Percentiles rank a stretch among this genome's conserved stretches.
phyloP scores from a whole-genome alignment of 108 stramenopile species.

The Skeletonema potamos region DNA sequence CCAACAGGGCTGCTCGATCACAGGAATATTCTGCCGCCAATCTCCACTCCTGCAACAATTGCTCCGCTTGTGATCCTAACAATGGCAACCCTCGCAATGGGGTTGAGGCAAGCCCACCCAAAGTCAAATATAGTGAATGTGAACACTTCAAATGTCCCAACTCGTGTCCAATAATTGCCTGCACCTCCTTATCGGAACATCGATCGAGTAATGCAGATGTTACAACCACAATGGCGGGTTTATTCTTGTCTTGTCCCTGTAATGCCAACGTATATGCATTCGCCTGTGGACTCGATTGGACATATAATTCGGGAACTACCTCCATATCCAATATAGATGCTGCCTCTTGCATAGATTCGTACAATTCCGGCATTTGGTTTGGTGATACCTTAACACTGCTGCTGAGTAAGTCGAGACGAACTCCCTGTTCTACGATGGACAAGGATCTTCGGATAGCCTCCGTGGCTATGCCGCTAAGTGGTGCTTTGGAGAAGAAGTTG shows the following conservation, averaged over 20 bases:
- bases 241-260: constrained; percentile 17
- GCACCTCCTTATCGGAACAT: constrained; percentile 56
- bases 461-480: constrained; percentile 33
- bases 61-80: constrained; percentile 32
- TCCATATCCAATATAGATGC: constrained; percentile 37
- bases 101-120: constrained; percentile 53
- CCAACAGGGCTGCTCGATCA: constrained; percentile 72
- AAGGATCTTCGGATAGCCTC: constrained; percentile 28
- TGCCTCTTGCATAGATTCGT: constrained; percentile 41
- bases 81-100: constrained; percentile 44
- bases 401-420: constrained; percentile 52
- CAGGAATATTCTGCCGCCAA: constrained; percentile 80
- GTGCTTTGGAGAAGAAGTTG: constrained; percentile 28
- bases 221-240: constrained; percentile 53
- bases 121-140: constrained; percentile 72
- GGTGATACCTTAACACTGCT: constrained; percentile 51
- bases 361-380: constrained; percentile 48
- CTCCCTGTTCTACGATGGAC: constrained; percentile 50
- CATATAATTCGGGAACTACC: constrained; percentile 50
- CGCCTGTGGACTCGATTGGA: constrained; percentile 56
- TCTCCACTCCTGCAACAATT: constrained; percentile 57
- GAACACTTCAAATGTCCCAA: constrained; percentile 81
- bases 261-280: constrained; percentile 67
- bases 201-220: constrained; percentile 61
- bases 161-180: constrained; percentile 78